Evolutionary conservation across 2,329 filamentous ascomycete genomes (phyloP).

Genomic region (Dryadomyces sulphureus): DNA sequence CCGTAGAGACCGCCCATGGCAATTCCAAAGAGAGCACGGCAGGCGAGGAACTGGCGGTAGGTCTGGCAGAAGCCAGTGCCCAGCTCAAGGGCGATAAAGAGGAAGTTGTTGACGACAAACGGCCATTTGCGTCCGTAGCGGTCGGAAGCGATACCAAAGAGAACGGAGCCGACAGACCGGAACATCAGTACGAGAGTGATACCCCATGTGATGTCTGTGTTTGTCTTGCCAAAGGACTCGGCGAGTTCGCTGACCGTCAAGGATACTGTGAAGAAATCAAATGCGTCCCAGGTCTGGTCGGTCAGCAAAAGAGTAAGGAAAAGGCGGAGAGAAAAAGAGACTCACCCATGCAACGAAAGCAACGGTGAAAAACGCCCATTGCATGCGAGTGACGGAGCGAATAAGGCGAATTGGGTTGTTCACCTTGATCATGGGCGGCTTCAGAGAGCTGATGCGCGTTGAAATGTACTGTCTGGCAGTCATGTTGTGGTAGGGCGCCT

Average conservation of each 20-base stretch:
- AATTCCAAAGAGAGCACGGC: constrained; percentile 57
- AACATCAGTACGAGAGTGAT: constrained; percentile 65
- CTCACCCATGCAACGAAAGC: constrained; percentile 53
- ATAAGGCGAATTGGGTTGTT: constrained; percentile 61
- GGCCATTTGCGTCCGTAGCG: constrained; percentile 73
- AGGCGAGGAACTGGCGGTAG: constrained; percentile 60
- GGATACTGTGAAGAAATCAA: constrained; percentile 69
- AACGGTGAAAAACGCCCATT: constrained; percentile 65
- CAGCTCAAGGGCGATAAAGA: constrained; percentile 37
- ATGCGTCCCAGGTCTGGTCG: constrained; percentile 52
- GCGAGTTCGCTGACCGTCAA: constrained; percentile 63
- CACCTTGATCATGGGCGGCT: constrained; percentile 37
- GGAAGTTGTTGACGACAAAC: constrained; percentile 66
- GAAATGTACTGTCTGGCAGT: constrained; percentile 28
- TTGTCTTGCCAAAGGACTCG: constrained; percentile 30
- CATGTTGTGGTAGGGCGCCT: constrained; percentile 34
- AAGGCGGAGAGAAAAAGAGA: neutral
- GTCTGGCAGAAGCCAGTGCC: constrained; percentile 64
- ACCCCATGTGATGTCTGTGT: constrained; percentile 57
- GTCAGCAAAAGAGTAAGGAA: neutral
- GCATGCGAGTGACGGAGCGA: constrained; percentile 43
- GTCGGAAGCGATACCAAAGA: constrained; percentile 66
- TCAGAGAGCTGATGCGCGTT: constrained; percentile 40
- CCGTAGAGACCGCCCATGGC: constrained; percentile 76
- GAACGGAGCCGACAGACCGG: constrained; percentile 57